Conservation (phyloP, 2,329 filamentous ascomycete genomes). For the Penicillium sp. region DNA sequence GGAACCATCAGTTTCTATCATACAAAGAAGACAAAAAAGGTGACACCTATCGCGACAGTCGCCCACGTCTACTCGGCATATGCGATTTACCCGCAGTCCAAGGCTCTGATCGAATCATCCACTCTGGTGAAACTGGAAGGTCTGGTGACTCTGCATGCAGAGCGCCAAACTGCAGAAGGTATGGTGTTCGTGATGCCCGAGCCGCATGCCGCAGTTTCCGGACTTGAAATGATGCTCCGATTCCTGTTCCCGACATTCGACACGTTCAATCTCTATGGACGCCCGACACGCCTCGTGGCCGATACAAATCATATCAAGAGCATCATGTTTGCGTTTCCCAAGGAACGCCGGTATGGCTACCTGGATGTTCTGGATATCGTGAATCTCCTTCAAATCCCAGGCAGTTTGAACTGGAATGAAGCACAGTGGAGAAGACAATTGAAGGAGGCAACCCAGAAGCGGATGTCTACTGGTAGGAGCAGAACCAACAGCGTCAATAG, state of each 20-base stretch:
- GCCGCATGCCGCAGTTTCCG: constrained; percentile 83
- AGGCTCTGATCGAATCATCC: constrained; percentile 90
- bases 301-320: constrained; percentile 85
- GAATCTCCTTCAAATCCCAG: constrained; percentile 75
- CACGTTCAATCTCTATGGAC: constrained; percentile 87
- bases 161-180: constrained; percentile 79
- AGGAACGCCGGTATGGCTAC: constrained; percentile 84
- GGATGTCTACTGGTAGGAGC: constrained; percentile 43
- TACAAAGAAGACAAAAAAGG: constrained; percentile 90
- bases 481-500: constrained; percentile 61
- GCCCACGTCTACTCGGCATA: constrained; percentile 90
- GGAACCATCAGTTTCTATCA: constrained; percentile 97
- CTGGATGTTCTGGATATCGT: constrained; percentile 86
- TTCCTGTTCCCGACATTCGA: constrained; percentile 95
- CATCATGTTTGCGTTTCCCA: constrained; percentile 98
- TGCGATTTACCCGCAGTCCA: constrained; percentile 93
- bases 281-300: constrained; percentile 82
- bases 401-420: constrained; percentile 79
- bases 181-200: constrained; percentile 99
- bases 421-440: constrained; percentile 86
- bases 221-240: constrained; percentile 92
- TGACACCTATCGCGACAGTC: constrained; percentile 86
- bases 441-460: constrained; percentile 78
- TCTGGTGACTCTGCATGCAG: constrained; percentile 81
- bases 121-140: constrained; percentile 94